Base-by-base conservation (phyloP, 352 stramenopile species). In the Phytophthora vignae region DNA sequence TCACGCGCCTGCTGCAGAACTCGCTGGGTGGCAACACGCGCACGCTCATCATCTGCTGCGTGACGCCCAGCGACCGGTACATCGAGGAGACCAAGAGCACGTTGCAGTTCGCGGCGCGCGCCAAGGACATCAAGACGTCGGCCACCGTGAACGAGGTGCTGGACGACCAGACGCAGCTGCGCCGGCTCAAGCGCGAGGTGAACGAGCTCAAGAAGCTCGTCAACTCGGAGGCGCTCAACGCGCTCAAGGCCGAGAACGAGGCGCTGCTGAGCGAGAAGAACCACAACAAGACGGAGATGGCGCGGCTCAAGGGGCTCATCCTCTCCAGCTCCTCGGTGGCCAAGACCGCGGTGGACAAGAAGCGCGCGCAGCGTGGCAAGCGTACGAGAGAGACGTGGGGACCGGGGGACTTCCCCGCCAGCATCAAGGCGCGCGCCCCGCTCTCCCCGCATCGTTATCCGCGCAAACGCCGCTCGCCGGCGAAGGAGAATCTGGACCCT, bases 91-190 rank as follows among this genome's bases (percentile, higher is more conserved):
- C 92, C 38, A 88, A 94, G 59, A 97, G 87, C 19, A 98, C 94
- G 56, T 64, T 98, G 49, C 95, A 98, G 74, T 98, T 98, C 59
- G 95, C 95, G 11, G 90, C 96, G 17, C 88, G 95, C 17, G 95
- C 95, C 59, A 98, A 98, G 74, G 95, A 82, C 40, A 93, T 98
- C 54, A 73, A 93, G 67, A 97, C 88, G 12, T 85, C 84, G 3
- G 91, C 90, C 6, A 82, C 67, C 0, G 91, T 97, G 56, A 98
- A 98, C 64, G 90, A 97, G 73, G 83, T 98, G 11, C 71, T 98
- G 5, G 94, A 99, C 70, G 94, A 99, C 73, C 95, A 98, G 60
- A 89, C 82, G 22, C 87, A 92, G 70, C 81, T 92, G 15, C 81
- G 83, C 17, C 78, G 81, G 8, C 74, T 95, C 54, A 92, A 95